Conservation (phyloP, 1,284 basidiomycete genomes). For the Hemileia vastatrix region DNA sequence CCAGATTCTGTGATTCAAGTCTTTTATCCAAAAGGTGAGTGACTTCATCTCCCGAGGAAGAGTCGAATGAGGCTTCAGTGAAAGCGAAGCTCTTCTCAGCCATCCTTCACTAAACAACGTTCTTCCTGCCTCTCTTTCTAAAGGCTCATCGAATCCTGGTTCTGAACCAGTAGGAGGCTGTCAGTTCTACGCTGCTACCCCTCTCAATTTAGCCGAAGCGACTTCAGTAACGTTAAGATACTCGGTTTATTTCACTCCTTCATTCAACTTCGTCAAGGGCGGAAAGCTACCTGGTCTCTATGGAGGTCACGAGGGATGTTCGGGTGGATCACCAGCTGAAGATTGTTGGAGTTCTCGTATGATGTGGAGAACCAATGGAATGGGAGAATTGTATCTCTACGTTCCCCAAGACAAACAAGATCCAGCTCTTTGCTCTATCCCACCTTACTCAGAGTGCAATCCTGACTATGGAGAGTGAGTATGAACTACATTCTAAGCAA, state of each 20-base stretch:
- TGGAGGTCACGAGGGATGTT: constrained; percentile 45
- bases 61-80: neutral
- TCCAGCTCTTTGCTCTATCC: constrained; percentile 17
- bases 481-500: neutral
- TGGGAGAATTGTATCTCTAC: constrained; percentile 53
- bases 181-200: too few relatives aligned
- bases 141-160: too few relatives aligned
- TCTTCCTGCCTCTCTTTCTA: neutral
- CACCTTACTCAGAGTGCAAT: constrained; percentile 27
- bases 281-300: constrained; percentile 48
- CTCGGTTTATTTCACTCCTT: constrained; percentile 43
- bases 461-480: constrained; percentile 25
- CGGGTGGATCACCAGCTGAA: constrained; percentile 45
- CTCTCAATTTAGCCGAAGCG: constrained; percentile 39
- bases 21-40: constrained; percentile 4
- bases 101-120: neutral
- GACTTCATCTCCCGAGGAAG: neutral
- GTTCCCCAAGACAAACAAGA: constrained; percentile 28
- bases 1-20: constrained; percentile 11
- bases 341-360: constrained; percentile 46
- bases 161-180: too few relatives aligned
- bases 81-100: neutral
- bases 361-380: constrained; percentile 44
- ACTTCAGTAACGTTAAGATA: constrained; percentile 47
- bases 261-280: constrained; percentile 46